Base-by-base conservation (phyloP, 2,329 filamentous ascomycete species). In the Talaromyces sp. region DNA sequence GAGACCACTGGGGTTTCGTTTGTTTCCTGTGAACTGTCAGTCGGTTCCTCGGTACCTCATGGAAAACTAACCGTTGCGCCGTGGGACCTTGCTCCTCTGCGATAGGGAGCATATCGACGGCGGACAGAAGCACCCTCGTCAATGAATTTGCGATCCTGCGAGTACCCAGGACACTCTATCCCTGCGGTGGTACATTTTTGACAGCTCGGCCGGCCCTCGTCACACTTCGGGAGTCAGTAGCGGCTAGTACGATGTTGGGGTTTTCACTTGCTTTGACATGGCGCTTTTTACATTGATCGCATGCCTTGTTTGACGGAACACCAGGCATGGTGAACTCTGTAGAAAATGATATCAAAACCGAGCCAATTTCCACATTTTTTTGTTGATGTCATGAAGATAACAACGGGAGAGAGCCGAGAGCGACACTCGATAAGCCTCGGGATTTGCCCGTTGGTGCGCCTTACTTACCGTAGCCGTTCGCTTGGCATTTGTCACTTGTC, bases 121-220 rank as follows among this genome's bases (percentile, higher is more conserved):
- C 76, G 71, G 27, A 78, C 73, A 19, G 75, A 74, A 25, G 74
- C 72, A 6, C 76, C 75, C 60, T 78, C 75, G 57, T 78, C 76
- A 54, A 78, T 75, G 60, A 78, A 78, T 51, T 78, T 78, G 60
- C 76, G 75, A 25, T 71, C 77, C 58, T 76, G 73, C 22, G 76
- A 71, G 70, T 77, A 78, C n/a, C 76, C 76, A 0, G 75, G 74
- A 53, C 75, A 78, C 58, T 76, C 70, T 27, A 74, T 71, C 13
- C 74, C 74, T 7, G 75, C 71, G 53, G 70, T 68, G 30, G 67
- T 67, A 62, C 75, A 78, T 22, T 75, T 71, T 59, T 73, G 71
- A 59, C 75, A 78, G 15, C 70, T 68, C 5, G 75, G 74, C 8
- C 76, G 71, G 49, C 70, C 69, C 62, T 77, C 75, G 65, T 78